phyloP scores from a whole-genome alignment of 371 early-diverging fungal genomes.

The Rhizopus stolonifer region DNA sequence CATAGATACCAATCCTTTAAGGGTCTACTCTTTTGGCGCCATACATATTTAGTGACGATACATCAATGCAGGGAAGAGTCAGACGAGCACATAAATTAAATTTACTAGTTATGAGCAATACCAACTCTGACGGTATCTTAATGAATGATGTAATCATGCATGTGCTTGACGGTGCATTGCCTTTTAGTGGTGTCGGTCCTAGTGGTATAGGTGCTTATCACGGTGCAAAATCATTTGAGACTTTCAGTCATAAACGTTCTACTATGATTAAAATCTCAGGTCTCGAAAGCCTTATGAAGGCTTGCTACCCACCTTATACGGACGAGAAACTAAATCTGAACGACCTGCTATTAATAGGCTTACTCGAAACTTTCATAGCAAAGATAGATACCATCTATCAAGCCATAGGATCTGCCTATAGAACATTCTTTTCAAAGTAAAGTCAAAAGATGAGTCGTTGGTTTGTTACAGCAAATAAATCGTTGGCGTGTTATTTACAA shows the following conservation, averaged over 20 bases:
- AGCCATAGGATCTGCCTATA: too few species aligned
- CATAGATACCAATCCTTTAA: conserved; percentile 20
- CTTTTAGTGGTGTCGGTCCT: conserved; percentile 87
- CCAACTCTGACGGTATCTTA: conserved; percentile 66
- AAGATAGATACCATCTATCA: too few species aligned
- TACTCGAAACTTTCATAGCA: too few species aligned
- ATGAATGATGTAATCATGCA: conserved; percentile 77
- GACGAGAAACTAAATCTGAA: too few species aligned
- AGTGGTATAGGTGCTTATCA: conserved; percentile 87
- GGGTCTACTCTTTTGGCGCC: conserved; percentile 72
- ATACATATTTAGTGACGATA: conserved; percentile 58
- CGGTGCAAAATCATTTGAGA: conserved; percentile 74
- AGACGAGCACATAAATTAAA: conserved; percentile 3
- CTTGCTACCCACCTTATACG: conserved; percentile 54
- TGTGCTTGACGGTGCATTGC: conserved; percentile 51
- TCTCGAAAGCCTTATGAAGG: conserved; percentile 43
- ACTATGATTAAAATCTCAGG: conserved; percentile 53
- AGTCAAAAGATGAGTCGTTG: too few species aligned
- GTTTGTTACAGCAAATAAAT: too few species aligned
- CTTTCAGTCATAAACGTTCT: conserved; percentile 68
- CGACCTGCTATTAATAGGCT: too few species aligned
- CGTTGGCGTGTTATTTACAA: not conserved
- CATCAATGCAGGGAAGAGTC: conserved; percentile 33
- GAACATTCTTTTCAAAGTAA: too few species aligned
- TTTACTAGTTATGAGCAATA: conserved; percentile 15